Conservation (phyloP, 176 grass and related monocot species). For the Panicum miliaceum region DNA sequence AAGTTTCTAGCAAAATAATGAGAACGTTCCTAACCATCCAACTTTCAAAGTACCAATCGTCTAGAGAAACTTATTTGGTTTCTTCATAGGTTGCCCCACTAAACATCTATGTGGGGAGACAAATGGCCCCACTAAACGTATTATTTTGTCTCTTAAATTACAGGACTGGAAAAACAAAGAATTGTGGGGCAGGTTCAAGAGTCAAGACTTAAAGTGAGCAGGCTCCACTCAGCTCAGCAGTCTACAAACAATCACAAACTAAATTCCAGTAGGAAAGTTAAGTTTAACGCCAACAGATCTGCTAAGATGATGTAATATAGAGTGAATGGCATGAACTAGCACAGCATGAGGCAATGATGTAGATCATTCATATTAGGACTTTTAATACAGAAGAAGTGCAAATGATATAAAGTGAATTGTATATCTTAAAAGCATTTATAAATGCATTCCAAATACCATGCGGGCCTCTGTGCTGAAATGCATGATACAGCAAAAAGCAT, state of each 20-base stretch:
- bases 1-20: neutral
- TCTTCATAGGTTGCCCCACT: neutral
- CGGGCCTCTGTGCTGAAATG: neutral
- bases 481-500: neutral
- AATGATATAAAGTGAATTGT: neutral
- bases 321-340: neutral
- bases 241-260: neutral
- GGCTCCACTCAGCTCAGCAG: neutral
- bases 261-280: neutral
- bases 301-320: slow-evolving; percentile 4
- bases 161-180: neutral
- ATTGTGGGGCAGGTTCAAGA: neutral
- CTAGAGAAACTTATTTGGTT: neutral
- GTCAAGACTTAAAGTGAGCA: slow-evolving; percentile 1
- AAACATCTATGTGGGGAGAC: neutral
- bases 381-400: neutral
- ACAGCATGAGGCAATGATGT: slow-evolving; percentile 1
- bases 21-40: neutral
- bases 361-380: neutral
- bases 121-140: neutral
- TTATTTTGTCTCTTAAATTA: too few species aligned
- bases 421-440: slow-evolving; percentile 10
- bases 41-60: neutral
- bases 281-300: slow-evolving; percentile 5
- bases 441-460: neutral